A percentile compares a stretch with the other conserved stretches of the same genome.
Conservation (phyloP, 176 grass and related monocot genomes). For the Miscanthus lutarioriparius region DNA sequence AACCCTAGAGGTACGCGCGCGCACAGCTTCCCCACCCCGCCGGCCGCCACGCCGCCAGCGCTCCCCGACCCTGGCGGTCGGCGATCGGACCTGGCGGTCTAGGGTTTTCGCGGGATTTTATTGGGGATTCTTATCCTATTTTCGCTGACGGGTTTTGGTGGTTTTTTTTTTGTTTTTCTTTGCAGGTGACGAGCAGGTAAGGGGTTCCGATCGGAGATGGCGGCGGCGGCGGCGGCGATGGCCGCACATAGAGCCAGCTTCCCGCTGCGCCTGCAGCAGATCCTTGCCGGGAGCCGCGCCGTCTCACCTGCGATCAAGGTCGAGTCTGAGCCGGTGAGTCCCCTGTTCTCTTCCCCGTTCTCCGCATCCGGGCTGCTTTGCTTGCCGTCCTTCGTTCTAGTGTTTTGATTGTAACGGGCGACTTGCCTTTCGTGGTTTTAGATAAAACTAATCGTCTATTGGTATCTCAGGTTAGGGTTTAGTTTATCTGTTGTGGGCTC, state of each 20-base stretch:
- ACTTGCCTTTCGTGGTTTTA: neutral
- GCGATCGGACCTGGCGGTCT: slow-evolving; percentile 37
- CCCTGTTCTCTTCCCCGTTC: neutral
- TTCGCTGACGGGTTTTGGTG: slow-evolving; percentile 30
- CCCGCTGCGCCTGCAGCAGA: slow-evolving; percentile 91
- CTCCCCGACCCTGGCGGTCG: neutral
- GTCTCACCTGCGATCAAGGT: slow-evolving; percentile 78
- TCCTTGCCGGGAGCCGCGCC: slow-evolving; percentile 72
- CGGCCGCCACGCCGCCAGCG: neutral
- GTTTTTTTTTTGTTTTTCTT: neutral
- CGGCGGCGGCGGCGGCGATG: slow-evolving; percentile 48
- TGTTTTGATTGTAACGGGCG: slow-evolving; percentile 23
- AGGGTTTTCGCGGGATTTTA: slow-evolving; percentile 47
- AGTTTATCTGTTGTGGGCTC: neutral
- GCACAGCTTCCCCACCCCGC: neutral
- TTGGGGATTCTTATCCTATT: neutral
- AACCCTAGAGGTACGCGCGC: slow-evolving; percentile 50
- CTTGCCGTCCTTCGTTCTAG: slow-evolving; percentile 20
- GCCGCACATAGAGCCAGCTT: slow-evolving; percentile 81
- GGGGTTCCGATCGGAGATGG: slow-evolving; percentile 42
- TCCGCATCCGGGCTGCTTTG: neutral
- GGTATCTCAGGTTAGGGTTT: slow-evolving; percentile 36
- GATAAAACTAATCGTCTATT: neutral
- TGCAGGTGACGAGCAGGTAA: slow-evolving; percentile 54
- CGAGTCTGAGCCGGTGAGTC: slow-evolving; percentile 84